Percentiles rank a stretch among this genome's conserved stretches.
These are phyloP conservation scores for Salix arbutifolia DNA, from an alignment of 345 rosid genomes.

Conservation along the genomic window DNA sequence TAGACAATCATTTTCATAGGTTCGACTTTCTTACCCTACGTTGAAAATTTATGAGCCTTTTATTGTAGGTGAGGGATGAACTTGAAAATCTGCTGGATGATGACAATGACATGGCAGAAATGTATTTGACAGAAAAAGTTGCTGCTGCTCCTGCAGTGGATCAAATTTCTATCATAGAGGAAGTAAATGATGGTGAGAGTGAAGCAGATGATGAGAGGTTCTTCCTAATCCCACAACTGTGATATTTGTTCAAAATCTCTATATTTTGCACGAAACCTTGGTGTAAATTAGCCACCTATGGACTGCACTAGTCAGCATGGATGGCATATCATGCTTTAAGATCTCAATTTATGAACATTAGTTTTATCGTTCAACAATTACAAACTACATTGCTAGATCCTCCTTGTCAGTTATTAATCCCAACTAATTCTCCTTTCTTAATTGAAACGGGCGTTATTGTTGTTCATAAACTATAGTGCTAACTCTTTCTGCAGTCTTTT, in stretches of 20 bases:
- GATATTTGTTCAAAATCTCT: not conserved
- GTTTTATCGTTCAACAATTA: too few relatives aligned
- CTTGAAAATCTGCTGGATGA: constrained; percentile 59
- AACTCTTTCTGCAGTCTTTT: too few relatives aligned
- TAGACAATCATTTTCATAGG: not conserved
- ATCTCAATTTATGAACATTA: too few relatives aligned
- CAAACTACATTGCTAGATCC: too few relatives aligned
- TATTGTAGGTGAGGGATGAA: constrained; percentile 52
- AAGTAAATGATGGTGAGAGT: constrained; percentile 6
- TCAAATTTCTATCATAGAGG: constrained; percentile 22
- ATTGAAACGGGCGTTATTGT: too few relatives aligned
- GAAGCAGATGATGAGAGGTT: constrained; percentile 38
- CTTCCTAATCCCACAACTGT: not conserved
- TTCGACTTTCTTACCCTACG: not conserved
- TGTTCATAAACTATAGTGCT: too few relatives aligned
- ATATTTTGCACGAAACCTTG: too few relatives aligned
- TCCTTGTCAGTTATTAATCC: too few relatives aligned
- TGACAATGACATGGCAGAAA: constrained; percentile 57
- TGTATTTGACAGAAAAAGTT: constrained; percentile 50
- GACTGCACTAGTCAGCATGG: too few relatives aligned
- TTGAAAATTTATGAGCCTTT: not conserved
- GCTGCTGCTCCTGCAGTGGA: constrained; percentile 22
- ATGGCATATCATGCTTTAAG: too few relatives aligned
- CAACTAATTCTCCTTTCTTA: too few relatives aligned
- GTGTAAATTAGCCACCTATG: too few relatives aligned